Evolutionary conservation across 148 eudicot genomes (phyloP), one percentile per base, ranked within the genome.

Genomic region (Bassia scoparia): DNA sequence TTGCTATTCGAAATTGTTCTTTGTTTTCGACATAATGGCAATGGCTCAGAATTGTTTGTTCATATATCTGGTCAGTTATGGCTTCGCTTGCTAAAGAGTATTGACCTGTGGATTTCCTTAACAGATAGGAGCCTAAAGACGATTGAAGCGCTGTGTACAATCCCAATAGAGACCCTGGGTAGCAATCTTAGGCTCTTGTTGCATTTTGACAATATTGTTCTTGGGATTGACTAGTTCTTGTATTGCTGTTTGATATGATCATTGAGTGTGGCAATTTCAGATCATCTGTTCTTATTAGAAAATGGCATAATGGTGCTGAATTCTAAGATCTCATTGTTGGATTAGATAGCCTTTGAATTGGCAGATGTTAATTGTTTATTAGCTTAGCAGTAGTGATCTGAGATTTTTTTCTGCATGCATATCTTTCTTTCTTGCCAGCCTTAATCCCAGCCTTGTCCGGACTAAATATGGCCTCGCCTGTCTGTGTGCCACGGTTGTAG

Each of bases 401-500:
- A 64, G 41, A 12, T 1, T 44, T 46, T 21, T 52, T 52, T 37
- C 55, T 41, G 67, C 58, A 26, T 56, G 43, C 29, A 71, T 58
- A 9, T 14, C 12, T 33, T 69, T n/a, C 24, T 52, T 74, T 74
- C 35, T 63, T 58, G 34, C 18, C 77, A 69, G 79, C 61, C n/a
- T 24, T 71, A 33, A 24, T 70, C 75, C 64, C 61, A 54, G 31
- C 27, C 54, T 31, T 70, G 53, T 43, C 41, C 70, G 70, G 73
- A 74, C 80, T 53, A 53, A 86, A 80, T 13, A 92, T 92, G 98
- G 93, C 76, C 85, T 90, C 71, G 91, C 96, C 68, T 93, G 98
- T 73, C 88, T 29, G 94, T 86, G 62, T 93, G 96, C 87, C 98
- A 87, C 60, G 74, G 91, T n/a, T 21, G 96, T 92, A 55, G 91